Evolutionary conservation across 345 rosid genomes (phyloP), one percentile per base, ranked within the genome.

Genomic region (Lepidium aucheri): DNA sequence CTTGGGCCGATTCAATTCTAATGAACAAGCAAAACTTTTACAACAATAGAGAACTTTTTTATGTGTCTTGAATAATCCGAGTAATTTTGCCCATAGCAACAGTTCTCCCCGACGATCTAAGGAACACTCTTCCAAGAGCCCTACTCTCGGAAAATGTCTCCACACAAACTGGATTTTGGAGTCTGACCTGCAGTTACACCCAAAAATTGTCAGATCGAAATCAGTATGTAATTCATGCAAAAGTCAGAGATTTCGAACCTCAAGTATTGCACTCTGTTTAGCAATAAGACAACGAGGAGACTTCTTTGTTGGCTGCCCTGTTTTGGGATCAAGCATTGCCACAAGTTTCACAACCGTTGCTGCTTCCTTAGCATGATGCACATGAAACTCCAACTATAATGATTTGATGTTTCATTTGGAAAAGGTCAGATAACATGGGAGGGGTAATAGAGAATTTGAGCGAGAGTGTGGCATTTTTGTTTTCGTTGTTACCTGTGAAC

Each of bases 91-190:
- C 97, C 41, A 86, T 72, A 1, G 91, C 97, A 1, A 86, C 70
- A 7, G 97, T 91, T 76, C 93, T 85, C n/a, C 97, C 97, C 24
- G 63, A 68, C 22, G 88, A 77, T 82, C 97, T 80, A 49, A 91
- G 79, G 77, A 81, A 91, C 49, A 80, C 95, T 76, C 97, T 91
- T 30, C 97, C 97, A 11, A 94, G 91, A 58, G 96, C 86, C 81
- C 76, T 85, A 69, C 92, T 74, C 64, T 68, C 90, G 1, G 85
- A 79, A 63, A 74, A 94, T 74, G 85, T 89, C 49, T 79, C 85
- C 26, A 82, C 88, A 35, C 96, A 95, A 32, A 91, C 83, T 9
- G 88, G 68, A 57, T 70, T 82, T 1, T 80, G 76, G 70, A 91
- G 71, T 47, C 62, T 55, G 46, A 88, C 90, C 96, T 90, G 88